Base-by-base conservation (phyloP, 257 asterid species). In the Solanum sejunctum region DNA sequence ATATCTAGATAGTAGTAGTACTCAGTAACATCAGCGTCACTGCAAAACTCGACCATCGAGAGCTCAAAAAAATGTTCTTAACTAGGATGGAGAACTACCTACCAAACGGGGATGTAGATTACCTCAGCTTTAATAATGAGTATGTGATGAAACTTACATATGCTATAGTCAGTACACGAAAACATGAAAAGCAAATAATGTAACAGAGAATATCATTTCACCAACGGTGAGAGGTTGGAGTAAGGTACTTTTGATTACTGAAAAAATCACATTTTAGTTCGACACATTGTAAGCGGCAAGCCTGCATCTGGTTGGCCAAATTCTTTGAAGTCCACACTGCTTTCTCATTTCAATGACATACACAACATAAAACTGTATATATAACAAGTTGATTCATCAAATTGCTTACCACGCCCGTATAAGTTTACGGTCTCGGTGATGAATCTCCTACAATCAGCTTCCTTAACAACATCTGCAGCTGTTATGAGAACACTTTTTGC, bases 381-480 rank as follows among this genome's bases (percentile, higher is more conserved):
- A 1, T 18, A 72, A 70, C 18, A 43, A 72, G 36, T 6, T 36
- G 80, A 72, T 72, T 18, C 3, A 20, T 17, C 55, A 72, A 77
- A 77, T 12, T 77, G 0, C 84, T 87, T 90, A 94, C 98, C 87
- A 1, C 93, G 92, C 3, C 98, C 98, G 20, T 85, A 93, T 64
- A 83, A 66, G 88, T 89, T 90, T 47, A 96, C 85, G 0, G 98
- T 91, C 86, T 96, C 95, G 1, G 86, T 90, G 88, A 96, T 90
- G 54, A 96, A 96, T 89, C 97, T 92, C 60, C 93, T 88, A 56
- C 99, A 94, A 18, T 96, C 98, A 6, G 94, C 98, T 90, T 96
- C 98, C 91, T 94, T 96, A 84, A 96, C 98, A 64, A 96, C 99
- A 87, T 96, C 99, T 32, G 98, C 99, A 75, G 99, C 99, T 83